phyloP scores from a whole-genome alignment of 2,329 filamentous ascomycete species.

The Aspergillus flavus region DNA sequence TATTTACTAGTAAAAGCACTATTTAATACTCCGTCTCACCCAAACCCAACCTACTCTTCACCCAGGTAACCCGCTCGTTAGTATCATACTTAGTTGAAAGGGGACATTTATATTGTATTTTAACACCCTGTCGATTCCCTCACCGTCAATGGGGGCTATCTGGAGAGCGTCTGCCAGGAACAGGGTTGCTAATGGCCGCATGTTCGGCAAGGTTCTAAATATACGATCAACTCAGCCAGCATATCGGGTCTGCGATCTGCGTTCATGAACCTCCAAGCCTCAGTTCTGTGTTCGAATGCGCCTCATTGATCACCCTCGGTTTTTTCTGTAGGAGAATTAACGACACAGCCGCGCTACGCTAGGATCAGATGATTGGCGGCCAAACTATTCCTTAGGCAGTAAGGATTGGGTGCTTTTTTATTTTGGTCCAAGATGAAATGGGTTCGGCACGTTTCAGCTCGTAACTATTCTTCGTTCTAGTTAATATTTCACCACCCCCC shows the following conservation, averaged over 20 bases:
- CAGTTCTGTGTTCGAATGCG: not conserved
- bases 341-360: slow-evolving; percentile 2
- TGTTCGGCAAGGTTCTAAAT: not conserved
- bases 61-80: not conserved
- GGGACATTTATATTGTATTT: no score
- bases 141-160: not conserved
- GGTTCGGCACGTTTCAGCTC: slow-evolving; percentile 3
- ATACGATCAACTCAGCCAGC: not conserved
- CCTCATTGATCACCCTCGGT: not conserved
- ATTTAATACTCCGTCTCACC: not conserved
- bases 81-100: no score
- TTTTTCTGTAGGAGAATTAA: slow-evolving; percentile 1
- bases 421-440: not conserved
- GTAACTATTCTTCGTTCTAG: not conserved
- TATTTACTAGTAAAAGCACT: not conserved
- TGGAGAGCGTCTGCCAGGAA: not conserved
- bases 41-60: not conserved
- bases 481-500: not conserved
- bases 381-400: slow-evolving; percentile 1
- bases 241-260: not conserved
- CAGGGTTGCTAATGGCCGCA: not conserved
- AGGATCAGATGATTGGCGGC: slow-evolving; percentile 1
- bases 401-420: not conserved
- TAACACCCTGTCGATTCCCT: not conserved
- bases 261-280: not conserved